Evolutionary conservation across 2,329 filamentous ascomycete genomes (phyloP).

Genomic region (Colletotrichum sp.): DNA sequence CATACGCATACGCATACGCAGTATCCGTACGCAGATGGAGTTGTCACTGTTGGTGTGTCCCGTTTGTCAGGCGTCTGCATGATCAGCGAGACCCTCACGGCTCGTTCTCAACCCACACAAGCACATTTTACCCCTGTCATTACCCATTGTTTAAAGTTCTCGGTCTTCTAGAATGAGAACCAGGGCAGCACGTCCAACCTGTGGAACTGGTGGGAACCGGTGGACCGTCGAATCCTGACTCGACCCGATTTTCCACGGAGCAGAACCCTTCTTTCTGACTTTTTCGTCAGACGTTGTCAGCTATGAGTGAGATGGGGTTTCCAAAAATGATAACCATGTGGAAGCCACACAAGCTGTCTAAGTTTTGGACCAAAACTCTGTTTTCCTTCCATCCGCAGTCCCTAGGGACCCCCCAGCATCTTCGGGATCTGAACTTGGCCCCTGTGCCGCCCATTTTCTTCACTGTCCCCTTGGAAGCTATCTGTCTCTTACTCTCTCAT

Average conservation of each 20-base stretch:
- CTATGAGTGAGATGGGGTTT: constrained; percentile 10
- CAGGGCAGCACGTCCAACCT: not conserved
- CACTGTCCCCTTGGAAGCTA: not conserved
- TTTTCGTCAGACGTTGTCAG: constrained; percentile 11
- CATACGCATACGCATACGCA: not conserved
- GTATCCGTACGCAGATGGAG: not conserved
- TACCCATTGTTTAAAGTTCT: constrained; percentile 19
- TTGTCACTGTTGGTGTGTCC: constrained; percentile 10
- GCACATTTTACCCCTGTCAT: not conserved
- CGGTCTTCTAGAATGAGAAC: constrained; percentile 12
- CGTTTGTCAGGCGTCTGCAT: constrained; percentile 19
- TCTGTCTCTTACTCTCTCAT: not conserved
- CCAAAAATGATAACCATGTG: constrained; percentile 23
- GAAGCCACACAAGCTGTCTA: constrained; percentile 13
- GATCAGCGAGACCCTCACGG: constrained; percentile 7
- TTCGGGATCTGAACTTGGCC: constrained; percentile 18
- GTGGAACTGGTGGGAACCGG: constrained; percentile 18
- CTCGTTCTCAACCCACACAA: not conserved
- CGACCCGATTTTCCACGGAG: constrained; percentile 10
- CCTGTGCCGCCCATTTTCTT: not conserved
- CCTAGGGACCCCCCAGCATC: not conserved
- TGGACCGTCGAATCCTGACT: constrained; percentile 13
- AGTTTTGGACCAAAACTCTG: constrained; percentile 20
- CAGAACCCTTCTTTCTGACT: constrained; percentile 11
- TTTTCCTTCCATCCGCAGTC: not conserved